Percentiles rank a stretch among this genome's conserved stretches.
Conservation (phyloP, 2,329 filamentous ascomycete genomes). For the Diaporthe vaccinii region DNA sequence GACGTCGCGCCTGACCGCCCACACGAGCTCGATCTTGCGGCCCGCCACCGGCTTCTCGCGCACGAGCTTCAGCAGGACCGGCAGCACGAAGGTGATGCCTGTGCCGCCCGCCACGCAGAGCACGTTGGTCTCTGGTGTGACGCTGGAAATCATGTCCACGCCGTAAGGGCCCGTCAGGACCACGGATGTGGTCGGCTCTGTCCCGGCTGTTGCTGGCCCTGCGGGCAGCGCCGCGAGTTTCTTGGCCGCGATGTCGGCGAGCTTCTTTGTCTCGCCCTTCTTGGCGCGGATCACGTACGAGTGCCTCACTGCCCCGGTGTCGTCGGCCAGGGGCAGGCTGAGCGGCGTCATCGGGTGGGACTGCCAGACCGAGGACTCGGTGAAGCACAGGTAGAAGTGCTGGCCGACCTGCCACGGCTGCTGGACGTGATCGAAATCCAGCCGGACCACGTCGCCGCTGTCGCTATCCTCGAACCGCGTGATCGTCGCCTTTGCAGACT, state of each 20-base stretch:
- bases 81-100: conserved; percentile 69
- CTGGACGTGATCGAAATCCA: conserved; percentile 75
- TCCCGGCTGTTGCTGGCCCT: not conserved
- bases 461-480: conserved; percentile 67
- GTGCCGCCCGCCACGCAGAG: conserved; percentile 70
- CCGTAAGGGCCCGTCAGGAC: conserved; percentile 76
- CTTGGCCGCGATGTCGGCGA: conserved; percentile 60
- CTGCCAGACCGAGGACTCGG: conserved; percentile 77
- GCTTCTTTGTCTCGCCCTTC: conserved; percentile 69
- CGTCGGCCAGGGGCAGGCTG: conserved; percentile 60
- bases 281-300: conserved; percentile 71
- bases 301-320: conserved; percentile 59
- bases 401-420: conserved; percentile 75
- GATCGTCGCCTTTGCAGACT: conserved; percentile 63
- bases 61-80: conserved; percentile 59
- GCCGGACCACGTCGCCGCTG: conserved; percentile 73
- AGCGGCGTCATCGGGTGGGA: conserved; percentile 79
- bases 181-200: conserved; percentile 61
- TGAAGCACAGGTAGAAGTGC: conserved; percentile 80
- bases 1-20: conserved; percentile 68
- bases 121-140: conserved; percentile 60
- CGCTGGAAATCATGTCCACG: conserved; percentile 58
- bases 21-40: conserved; percentile 72
- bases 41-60: conserved; percentile 49
- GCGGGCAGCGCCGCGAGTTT: conserved; percentile 48